A percentile compares a stretch with the other conserved stretches of the same genome.
phyloP scores from a whole-genome alignment of 805 yeast genomes.

The Nakazawaea peltata region DNA sequence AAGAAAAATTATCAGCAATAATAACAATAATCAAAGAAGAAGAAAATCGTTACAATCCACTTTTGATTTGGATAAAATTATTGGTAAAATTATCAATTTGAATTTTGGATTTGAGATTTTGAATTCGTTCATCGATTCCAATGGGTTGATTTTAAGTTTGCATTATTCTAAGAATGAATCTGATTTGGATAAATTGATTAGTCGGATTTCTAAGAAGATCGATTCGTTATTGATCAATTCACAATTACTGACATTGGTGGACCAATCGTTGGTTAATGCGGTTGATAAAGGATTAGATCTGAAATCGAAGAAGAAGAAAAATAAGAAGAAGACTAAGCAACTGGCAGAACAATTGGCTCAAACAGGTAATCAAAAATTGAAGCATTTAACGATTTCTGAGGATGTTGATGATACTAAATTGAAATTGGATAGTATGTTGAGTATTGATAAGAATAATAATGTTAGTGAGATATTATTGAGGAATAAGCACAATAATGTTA shows the following conservation, averaged over 20 bases:
- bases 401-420: conserved; percentile 11
- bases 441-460: conserved; percentile 14
- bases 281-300: conserved; percentile 14
- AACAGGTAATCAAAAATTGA: conserved; percentile 8
- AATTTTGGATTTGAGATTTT: conserved; percentile 55
- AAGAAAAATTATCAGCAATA: conserved; percentile 25
- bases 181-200: conserved; percentile 35
- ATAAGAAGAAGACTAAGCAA: conserved; percentile 10
- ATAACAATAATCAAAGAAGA: conserved; percentile 9
- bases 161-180: conserved; percentile 38
- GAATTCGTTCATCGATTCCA: conserved; percentile 60
- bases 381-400: conserved; percentile 15
- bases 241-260: conserved; percentile 37
- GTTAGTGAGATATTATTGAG: conserved; percentile 11
- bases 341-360: neutral
- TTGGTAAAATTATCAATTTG: conserved; percentile 35
- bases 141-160: conserved; percentile 60
- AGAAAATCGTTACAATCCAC: conserved; percentile 19
- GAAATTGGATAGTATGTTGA: conserved; percentile 16
- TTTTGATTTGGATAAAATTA: conserved; percentile 31
- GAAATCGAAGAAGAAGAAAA: conserved; percentile 21
- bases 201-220: conserved; percentile 33
- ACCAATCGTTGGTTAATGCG: conserved; percentile 28
- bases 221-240: conserved; percentile 29
- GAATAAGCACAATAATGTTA: conserved; percentile 21